Base-by-base conservation (phyloP, 1,284 basidiomycete genomes). In the Ceratobasidium papillatum region DNA sequence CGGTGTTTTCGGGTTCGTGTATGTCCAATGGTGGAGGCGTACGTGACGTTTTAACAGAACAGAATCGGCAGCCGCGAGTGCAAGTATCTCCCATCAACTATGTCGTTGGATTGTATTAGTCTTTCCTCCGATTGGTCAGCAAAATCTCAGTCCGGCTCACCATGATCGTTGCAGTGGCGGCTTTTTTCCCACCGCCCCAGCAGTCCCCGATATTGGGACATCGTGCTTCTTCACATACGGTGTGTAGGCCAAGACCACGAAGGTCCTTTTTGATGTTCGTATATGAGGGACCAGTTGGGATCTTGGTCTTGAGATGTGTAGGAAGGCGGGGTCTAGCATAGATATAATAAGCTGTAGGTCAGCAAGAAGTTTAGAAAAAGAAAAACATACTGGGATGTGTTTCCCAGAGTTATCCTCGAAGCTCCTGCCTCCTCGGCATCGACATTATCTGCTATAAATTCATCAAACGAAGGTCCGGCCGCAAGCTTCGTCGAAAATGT, bases 81-180 rank as follows among this genome's bases (percentile, higher is more conserved):
- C 98, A 99, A 12, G 95, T 98, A 83, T 99, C 97, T n/a, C 98
- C 98, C 98, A 99, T 99, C 41, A 99, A 85, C 95, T 96, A 78
- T 3, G 75, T 27, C 19, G 11, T 14, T 32, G 9, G 32, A 25
- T 38, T 34, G 32, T 14, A 54, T 27, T 47, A 17, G 43, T 27
- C 17, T 7, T 17, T 25, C 30, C 27, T 12, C 3, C 25, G 36
- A 34, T 68, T 62, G 36, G 41, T 59, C 63, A 63, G 45, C 43
- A 58, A 63, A 59, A 63, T 25, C 61, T 43, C 32, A 27, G 27
- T 56, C 64, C 5, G 45, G 59, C 87, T 74, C 77, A 94, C 96
- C 98, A 99, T 99, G 82, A 99, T 99, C 0, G 96, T 98, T n/a
- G 96, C 96, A 7, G 98, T 99, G 14, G 98, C 98, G 65, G 90